Percentiles rank a stretch among this genome's conserved stretches.
Evolutionary conservation across 805 yeast genomes (phyloP).

Genomic region (Kluyveromyces dobzhanskii): DNA sequence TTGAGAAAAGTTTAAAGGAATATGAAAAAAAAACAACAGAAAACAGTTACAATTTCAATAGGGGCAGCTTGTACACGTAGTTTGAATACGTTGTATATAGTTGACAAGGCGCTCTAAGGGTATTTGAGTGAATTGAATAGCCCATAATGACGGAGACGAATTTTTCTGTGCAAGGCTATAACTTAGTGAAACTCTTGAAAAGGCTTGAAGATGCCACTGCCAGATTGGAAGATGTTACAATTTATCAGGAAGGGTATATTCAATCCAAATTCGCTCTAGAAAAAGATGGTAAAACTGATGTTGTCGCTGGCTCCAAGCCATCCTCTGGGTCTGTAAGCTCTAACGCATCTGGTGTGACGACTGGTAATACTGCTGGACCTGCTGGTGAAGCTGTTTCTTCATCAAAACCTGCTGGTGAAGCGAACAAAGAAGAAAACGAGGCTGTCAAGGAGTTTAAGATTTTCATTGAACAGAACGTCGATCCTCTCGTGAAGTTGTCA

Average conservation of each 20-base stretch:
- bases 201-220: conserved; percentile 91
- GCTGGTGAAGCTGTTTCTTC: conserved; percentile 4
- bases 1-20: not conserved
- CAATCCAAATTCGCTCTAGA: conserved; percentile 24
- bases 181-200: conserved; percentile 70
- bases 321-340: not conserved
- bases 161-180: conserved; percentile 61
- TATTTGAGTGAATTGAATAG: too few species aligned
- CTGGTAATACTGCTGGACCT: not conserved
- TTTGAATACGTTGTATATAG: too few species aligned
- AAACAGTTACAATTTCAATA: too few species aligned
- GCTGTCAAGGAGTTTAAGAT: conserved; percentile 45
- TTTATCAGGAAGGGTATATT: conserved; percentile 57
- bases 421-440: conserved; percentile 26
- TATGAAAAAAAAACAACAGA: not conserved
- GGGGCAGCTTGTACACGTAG: too few species aligned
- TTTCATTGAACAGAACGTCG: conserved; percentile 43
- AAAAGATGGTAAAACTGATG: conserved; percentile 8
- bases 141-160: conserved; percentile 11
- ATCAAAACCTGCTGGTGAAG: conserved; percentile 5
- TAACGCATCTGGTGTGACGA: not conserved
- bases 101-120: too few species aligned
- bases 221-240: conserved; percentile 80
- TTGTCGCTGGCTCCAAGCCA: conserved; percentile 12
- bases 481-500: conserved; percentile 45